Conservation (phyloP, 148 eudicot species). For the Rhododendron molle region DNA sequence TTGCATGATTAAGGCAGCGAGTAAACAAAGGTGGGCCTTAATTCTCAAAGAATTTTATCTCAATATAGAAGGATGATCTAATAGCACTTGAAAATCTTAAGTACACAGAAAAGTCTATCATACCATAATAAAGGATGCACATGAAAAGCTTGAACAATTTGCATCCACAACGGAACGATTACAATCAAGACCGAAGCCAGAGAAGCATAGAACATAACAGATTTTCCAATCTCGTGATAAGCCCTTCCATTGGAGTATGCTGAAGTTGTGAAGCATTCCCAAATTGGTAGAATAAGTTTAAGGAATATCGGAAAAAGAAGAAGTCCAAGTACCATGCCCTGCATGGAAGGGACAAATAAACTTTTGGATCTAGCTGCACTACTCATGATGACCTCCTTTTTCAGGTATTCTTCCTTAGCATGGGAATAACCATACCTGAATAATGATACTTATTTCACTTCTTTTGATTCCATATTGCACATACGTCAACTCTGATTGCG, state of each 20-base stretch:
- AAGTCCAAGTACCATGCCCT: conserved; percentile 83
- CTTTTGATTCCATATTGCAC: conserved; percentile 39
- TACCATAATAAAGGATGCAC: conserved; percentile 89
- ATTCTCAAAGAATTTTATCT: neutral
- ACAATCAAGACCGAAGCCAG: conserved; percentile 39
- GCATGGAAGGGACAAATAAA: conserved; percentile 20
- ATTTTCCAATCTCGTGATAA: conserved; percentile 40
- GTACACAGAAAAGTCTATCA: neutral
- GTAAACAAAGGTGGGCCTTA: neutral
- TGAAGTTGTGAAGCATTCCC: conserved; percentile 26
- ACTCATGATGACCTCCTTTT: neutral
- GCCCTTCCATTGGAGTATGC: conserved; percentile 19
- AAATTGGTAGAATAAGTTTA: conserved; percentile 35
- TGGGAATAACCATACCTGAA: conserved; percentile 49
- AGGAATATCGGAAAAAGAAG: conserved; percentile 67
- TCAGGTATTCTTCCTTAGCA: neutral
- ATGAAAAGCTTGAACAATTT: conserved; percentile 66
- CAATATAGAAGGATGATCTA: neutral
- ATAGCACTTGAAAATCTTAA: conserved; percentile 46
- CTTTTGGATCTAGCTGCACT: neutral
- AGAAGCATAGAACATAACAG: conserved; percentile 58
- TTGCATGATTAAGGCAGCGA: neutral
- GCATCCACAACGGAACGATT: conserved; percentile 73
- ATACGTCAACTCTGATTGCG: conserved; percentile 26
- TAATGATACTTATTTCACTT: conserved; percentile 74